phyloP scores from a whole-genome alignment of 1,139 yeast genomes.

The Candida labiduridarum region DNA sequence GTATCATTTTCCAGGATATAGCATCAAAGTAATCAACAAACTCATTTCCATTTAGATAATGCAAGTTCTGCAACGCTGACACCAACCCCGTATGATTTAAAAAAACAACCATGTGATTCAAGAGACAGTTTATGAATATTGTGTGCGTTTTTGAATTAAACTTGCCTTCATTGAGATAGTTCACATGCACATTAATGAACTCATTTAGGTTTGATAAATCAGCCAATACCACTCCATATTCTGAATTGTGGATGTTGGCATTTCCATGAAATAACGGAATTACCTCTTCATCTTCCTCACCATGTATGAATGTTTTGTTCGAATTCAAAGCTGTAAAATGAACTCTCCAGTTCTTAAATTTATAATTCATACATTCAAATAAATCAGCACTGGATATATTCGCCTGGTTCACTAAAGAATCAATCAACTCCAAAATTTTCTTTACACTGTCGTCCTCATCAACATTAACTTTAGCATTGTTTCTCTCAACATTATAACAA shows the following conservation, averaged over 20 bases:
- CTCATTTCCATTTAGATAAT: slow-evolving; percentile 18
- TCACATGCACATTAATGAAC: slow-evolving; percentile 29
- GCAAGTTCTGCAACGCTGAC: slow-evolving; percentile 24
- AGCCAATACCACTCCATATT: slow-evolving; percentile 36
- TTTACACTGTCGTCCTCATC: slow-evolving; percentile 27
- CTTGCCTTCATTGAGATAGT: slow-evolving; percentile 21
- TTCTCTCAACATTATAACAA: slow-evolving; percentile 27
- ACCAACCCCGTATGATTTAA: slow-evolving; percentile 41
- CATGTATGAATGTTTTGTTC: background rate
- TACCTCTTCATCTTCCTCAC: slow-evolving; percentile 19
- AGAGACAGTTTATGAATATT: slow-evolving; percentile 39
- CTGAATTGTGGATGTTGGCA: slow-evolving; percentile 24
- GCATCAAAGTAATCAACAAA: slow-evolving; percentile 23
- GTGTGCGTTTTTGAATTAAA: slow-evolving; percentile 25
- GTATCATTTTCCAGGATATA: slow-evolving; percentile 35
- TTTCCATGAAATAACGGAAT: slow-evolving; percentile 10
- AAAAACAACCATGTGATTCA: slow-evolving; percentile 37
- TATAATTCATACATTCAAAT: slow-evolving; percentile 31
- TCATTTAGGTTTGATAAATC: slow-evolving; percentile 27
- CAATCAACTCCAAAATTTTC: slow-evolving; percentile 30
- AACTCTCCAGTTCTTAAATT: slow-evolving; percentile 29
- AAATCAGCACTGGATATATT: slow-evolving; percentile 30
- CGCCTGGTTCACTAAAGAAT: slow-evolving; percentile 25
- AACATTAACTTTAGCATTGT: slow-evolving; percentile 7
- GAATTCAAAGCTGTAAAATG: slow-evolving; percentile 4